Conservation (phyloP, 805 yeast genomes). For the Ogataea chonburiensis region DNA sequence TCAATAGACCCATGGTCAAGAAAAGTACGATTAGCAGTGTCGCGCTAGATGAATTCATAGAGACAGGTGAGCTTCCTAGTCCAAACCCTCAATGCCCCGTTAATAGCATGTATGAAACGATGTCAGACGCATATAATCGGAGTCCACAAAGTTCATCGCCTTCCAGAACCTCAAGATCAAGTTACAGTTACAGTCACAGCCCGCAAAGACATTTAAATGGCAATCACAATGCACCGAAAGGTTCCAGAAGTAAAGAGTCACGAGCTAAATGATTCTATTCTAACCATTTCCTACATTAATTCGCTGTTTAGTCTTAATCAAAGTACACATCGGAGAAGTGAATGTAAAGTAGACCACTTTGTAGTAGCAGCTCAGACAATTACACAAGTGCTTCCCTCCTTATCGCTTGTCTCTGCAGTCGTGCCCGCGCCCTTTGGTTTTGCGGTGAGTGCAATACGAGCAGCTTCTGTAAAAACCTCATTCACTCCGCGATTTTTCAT, state of each 20-base stretch:
- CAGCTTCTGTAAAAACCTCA: conserved; percentile 98
- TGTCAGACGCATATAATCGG: neutral
- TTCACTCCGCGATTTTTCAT: conserved; percentile 97
- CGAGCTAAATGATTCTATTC: neutral
- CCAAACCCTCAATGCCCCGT: neutral
- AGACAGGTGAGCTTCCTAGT: conserved; percentile 16
- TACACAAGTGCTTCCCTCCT: conserved; percentile 24
- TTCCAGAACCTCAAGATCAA: conserved; percentile 3
- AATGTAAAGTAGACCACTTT: conserved; percentile 2
- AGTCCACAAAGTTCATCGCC: conserved; percentile 1
- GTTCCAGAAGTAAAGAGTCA: neutral
- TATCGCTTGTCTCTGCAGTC: conserved; percentile 39
- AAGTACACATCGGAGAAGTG: conserved; percentile 10
- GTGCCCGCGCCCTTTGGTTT: conserved; percentile 69
- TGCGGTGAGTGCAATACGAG: conserved; percentile 91
- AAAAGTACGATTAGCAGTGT: conserved; percentile 26
- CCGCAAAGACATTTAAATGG: conserved; percentile 5
- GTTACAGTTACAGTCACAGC: conserved; percentile 8
- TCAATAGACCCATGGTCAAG: conserved; percentile 11
- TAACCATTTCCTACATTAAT: neutral
- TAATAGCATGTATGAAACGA: conserved; percentile 5
- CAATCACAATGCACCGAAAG: conserved; percentile 3
- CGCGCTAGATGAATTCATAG: conserved; percentile 30
- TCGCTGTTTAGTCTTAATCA: conserved; percentile 1
- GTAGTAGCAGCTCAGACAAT: conserved; percentile 25